Conservation (phyloP, 352 stramenopile genomes). For the Blastocystis sp. region DNA sequence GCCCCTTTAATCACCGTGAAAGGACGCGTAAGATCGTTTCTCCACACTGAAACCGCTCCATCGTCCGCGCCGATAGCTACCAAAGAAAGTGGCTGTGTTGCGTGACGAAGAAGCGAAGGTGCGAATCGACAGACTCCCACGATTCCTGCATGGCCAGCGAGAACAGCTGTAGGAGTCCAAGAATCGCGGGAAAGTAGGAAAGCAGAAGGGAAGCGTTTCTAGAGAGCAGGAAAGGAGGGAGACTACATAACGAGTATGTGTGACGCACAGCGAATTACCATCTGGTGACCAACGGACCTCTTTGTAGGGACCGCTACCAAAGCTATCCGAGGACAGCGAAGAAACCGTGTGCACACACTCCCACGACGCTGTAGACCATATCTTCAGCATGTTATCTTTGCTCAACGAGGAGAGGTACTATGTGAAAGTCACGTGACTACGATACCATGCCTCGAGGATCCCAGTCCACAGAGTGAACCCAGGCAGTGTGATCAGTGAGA, state of each 20-base stretch:
- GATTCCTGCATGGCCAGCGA: conserved; percentile 17
- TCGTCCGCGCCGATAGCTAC: not conserved
- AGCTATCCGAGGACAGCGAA: not conserved
- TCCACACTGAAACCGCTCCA: not conserved
- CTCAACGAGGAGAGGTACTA: conserved; percentile 43
- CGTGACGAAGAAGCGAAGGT: not conserved
- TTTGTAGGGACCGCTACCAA: conserved; percentile 39
- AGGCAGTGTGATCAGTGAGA: conserved; percentile 13
- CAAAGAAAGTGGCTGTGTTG: not conserved
- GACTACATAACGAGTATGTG: not conserved
- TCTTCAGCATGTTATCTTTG: conserved; percentile 27
- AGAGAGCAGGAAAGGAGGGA: not conserved
- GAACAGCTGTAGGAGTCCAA: not conserved
- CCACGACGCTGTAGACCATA: conserved; percentile 21
- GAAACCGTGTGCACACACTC: not conserved
- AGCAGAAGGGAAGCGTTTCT: conserved; percentile 17
- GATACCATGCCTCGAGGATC: conserved; percentile 2
- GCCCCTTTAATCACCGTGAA: not conserved
- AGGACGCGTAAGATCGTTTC: not conserved
- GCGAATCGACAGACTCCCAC: not conserved
- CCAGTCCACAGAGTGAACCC: conserved; percentile 27
- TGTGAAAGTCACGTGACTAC: not conserved
- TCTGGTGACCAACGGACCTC: conserved; percentile 7
- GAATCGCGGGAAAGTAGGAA: not conserved
- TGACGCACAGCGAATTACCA: conserved; percentile 8